Evolutionary conservation across 2,329 filamentous ascomycete species (phyloP), one percentile per base, ranked within the genome.

Genomic region (Ceratocystis cubensis): DNA sequence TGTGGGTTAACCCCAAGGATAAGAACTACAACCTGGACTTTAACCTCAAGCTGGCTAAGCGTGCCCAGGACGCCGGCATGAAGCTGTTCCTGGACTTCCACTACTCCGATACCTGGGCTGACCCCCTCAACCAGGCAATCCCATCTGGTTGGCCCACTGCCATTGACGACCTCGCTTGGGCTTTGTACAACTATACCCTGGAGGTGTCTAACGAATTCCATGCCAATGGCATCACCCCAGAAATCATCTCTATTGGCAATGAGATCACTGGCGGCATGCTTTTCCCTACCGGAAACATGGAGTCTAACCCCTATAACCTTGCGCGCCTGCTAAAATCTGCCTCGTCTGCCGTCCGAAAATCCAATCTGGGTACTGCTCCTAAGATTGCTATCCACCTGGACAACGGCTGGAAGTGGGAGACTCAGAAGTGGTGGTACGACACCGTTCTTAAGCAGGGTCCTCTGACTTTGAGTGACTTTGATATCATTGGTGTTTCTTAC

Each of bases 371-470:
- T 50, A 78, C 80, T 0, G 79, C 81, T 69, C 85, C 87, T 1
- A 82, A 85, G 72, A 88, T 89, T 73, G 85, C 90, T 84, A 82
- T 90, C 50, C 88, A 90, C 71, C 79, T 89, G 2, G 86, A 90
- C 73, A 87, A 88, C 71, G 87, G 87, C n/a, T 91, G 86, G 85
- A 80, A 87, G 69, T 88, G 83, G 84, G 77, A 75, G 2, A 81
- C 81, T 2, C 86, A 89, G 72, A 75, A 86, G 69, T 85, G 80
- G 76, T 88, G 83, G 74, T 90, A 89, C 75, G 79, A 80, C 28
- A 77, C 76, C 2, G 80, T 86, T 0, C 76, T 87, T 0, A 77
- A 72, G 6, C 74, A 76, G 28, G 84, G 81, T 77, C 0, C 66
- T 15, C 76, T 87, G 2, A 72, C 73, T 2, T 70, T 76, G 0